These are phyloP conservation scores for Diddensiella transvaalensis DNA, from an alignment of 805 yeast species.

Conservation along the genomic window DNA sequence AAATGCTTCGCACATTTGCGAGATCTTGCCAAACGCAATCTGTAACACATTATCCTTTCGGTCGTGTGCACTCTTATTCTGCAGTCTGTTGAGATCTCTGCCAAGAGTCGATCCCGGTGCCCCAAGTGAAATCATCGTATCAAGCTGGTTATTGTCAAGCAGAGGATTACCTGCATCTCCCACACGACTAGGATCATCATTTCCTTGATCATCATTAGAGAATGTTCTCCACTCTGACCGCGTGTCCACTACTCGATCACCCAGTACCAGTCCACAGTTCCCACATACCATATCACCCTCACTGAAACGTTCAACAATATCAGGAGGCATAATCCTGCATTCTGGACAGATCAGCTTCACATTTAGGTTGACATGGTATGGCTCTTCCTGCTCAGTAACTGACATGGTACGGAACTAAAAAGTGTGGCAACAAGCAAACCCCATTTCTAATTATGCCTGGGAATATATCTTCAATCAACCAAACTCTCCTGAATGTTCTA, in stretches of 20 bases:
- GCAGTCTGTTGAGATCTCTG: constrained; percentile 88
- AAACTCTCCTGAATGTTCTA: too few relatives aligned
- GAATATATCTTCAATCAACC: background rate
- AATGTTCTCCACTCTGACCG: constrained; percentile 99
- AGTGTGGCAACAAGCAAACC: constrained; percentile 4
- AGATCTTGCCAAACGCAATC: constrained; percentile 83
- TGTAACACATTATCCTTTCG: constrained; percentile 83
- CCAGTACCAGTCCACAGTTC: constrained; percentile 87
- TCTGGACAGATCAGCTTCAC: constrained; percentile 93
- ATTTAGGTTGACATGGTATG: constrained; percentile 53
- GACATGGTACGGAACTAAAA: constrained; percentile 5
- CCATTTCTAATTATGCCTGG: background rate
- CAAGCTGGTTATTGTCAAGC: constrained; percentile 84
- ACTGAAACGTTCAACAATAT: constrained; percentile 87
- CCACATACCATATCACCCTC: constrained; percentile 99
- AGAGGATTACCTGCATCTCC: constrained; percentile 96
- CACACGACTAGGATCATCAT: constrained; percentile 98
- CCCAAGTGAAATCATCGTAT: constrained; percentile 85
- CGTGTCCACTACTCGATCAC: constrained; percentile 89
- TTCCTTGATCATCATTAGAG: constrained; percentile 95
- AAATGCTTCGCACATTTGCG: constrained; percentile 96
- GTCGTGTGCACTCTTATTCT: constrained; percentile 79
- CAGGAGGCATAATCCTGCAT: constrained; percentile 94
- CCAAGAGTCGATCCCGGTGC: constrained; percentile 83
- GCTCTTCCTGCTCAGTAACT: constrained; percentile 14